Evolutionary conservation across 768 basidiomycete genomes (phyloP), one percentile per base, ranked within the genome.

Genomic region (Pleurotus tuber-regium): DNA sequence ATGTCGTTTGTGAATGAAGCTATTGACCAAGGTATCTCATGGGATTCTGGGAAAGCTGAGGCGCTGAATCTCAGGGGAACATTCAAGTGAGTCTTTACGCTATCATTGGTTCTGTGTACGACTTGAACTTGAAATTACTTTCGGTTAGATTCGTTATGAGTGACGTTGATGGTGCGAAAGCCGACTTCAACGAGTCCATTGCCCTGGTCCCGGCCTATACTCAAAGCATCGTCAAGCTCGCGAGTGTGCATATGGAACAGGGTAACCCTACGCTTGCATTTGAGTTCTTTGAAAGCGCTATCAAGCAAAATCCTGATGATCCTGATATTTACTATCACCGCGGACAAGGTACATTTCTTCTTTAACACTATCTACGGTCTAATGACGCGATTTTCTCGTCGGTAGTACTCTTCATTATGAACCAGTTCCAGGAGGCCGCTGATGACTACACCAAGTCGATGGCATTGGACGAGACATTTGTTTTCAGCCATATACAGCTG

Each of bases 261-360:
- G 86, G 87, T 33, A 82, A 93, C 55, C 79, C 89, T 10, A 70
- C 75, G 16, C 83, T 82, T 57, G 89, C 96, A 1, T 94, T 98
- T 69, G 83, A 87, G 53, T 90, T 88, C 65, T 98, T 98, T 64
- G 94, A 96, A 38, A 77, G 87, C 56, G 97, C 97, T 1, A 86
- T 93, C 63, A 75, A 78, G 59, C 80, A 88, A 58, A 86, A 98
- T 61, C 72, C 85, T 4, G 73, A 84, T 42, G 95, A 98, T 69
- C 87, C 96, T 0, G 96, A 98, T 68, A 92, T 97, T 51, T 98
- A 92, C 75, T 99, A 99, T 70, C 97, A 99, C 67, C 92, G 95
- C 59, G 97, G 96, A 39, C 97, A 99, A 76, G 91, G 91, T 89
- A 43, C 42, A 77, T 51, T 3, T 55, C 46, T 28, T 10, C 58